Evolutionary conservation across 352 stramenopile genomes (phyloP).

Genomic region (Globisporangium middletonii): DNA sequence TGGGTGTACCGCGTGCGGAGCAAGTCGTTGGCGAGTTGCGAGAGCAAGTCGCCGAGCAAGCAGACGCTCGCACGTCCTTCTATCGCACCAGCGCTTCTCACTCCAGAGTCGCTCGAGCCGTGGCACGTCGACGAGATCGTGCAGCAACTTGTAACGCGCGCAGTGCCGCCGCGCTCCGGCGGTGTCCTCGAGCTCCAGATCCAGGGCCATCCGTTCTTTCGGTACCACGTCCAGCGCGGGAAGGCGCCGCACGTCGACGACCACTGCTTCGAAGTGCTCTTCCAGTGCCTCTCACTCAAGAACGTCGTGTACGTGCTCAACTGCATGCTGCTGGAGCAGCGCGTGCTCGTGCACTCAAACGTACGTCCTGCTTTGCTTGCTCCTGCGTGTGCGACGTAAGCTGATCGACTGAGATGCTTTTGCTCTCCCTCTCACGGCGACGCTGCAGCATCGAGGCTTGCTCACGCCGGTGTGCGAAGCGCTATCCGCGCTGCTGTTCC

Average conservation of each 20-base stretch:
- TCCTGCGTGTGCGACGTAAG: not conserved
- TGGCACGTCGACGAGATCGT: conserved; percentile 16
- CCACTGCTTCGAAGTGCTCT: conserved; percentile 76
- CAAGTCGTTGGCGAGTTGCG: too few species aligned
- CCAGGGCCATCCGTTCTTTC: conserved; percentile 33
- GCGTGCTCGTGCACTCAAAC: conserved; percentile 75
- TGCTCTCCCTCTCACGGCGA: too few species aligned
- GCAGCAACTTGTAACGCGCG: conserved; percentile 26
- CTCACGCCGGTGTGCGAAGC: conserved; percentile 79
- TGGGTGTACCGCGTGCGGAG: too few species aligned
- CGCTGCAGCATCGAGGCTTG: conserved; percentile 43
- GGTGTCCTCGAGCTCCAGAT: conserved; percentile 32
- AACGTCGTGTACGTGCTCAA: conserved; percentile 81
- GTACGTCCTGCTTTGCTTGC: conserved; percentile 22
- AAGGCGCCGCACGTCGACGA: conserved; percentile 62
- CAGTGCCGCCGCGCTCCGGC: conserved; percentile 23
- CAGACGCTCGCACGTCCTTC: too few species aligned
- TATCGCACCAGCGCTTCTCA: too few species aligned
- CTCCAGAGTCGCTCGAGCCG: not conserved
- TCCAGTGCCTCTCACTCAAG: conserved; percentile 74
- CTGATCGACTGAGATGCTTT: too few species aligned
- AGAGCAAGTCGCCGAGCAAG: too few species aligned
- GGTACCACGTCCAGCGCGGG: conserved; percentile 53
- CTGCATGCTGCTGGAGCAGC: conserved; percentile 80
- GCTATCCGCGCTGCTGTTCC: conserved; percentile 71